Base-by-base conservation (phyloP, 495 filamentous ascomycete genomes). In the Xylaria sp. region DNA sequence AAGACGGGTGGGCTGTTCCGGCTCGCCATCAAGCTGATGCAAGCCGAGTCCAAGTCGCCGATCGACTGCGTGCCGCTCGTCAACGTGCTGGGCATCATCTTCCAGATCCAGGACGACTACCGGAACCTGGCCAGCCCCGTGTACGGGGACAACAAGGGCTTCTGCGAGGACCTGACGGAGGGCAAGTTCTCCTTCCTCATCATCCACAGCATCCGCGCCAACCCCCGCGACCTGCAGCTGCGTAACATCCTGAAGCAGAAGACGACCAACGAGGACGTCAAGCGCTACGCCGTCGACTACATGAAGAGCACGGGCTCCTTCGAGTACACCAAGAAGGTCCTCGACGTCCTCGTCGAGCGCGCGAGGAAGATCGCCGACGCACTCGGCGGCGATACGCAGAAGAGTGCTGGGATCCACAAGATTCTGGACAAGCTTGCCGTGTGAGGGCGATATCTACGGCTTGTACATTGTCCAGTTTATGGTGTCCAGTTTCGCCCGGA, bases 171-270 rank as follows among this genome's bases (percentile, higher is more conserved):
- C 79, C 82, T 99, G 72, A 98, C 95, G 0, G 96, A 99, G 83
- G 96, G 96, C 52, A 99, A 99, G 87, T 99, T 98, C 84, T 95
- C 92, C 33, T 98, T 97, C 78, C 95, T 95, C 7, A 92, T 99
- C 74, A 98, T 99, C 71, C 95, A 99, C 81, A 91, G 92, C 78
- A 97, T 99, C 72, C 92, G 95, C 72, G 84, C 90, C 41, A 88
- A 95, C 78, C 92, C 93, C 5, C 81, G 81, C 11, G 95, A 97
- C 77, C 87, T 91, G 37, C 92, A 95, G 77, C 86, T 99, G 57
- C 84, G 97, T 71, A 97, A 96, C 74, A 98, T 98, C 57, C 83
- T 99, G 26, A 92, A 93, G 81, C 96, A 98, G 79, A 93, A 92
- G 80, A 93, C 95, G 0, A 87, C 83, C 35, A 92, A 97, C 74